A percentile compares a stretch with the other conserved stretches of the same genome.
Evolutionary conservation across 257 asterid species (phyloP).

Genomic region (Paulownia fortunei): DNA sequence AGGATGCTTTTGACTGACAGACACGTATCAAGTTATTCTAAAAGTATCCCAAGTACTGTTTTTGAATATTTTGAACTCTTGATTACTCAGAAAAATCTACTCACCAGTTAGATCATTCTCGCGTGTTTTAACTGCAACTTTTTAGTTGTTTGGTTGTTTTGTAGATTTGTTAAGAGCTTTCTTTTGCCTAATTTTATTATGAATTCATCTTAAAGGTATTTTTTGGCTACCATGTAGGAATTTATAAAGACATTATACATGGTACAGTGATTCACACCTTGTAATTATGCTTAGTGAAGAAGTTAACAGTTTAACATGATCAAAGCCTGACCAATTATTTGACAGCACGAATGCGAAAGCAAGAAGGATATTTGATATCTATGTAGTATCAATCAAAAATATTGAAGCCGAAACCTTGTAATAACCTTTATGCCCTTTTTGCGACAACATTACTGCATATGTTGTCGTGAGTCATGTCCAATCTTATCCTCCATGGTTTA

Average conservation of each 20-base stretch:
- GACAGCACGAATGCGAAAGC: neutral
- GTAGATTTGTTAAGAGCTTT: neutral
- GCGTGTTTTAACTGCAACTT: neutral
- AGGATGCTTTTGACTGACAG: neutral
- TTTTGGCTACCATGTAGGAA: neutral
- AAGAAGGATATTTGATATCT: neutral
- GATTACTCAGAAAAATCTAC: neutral
- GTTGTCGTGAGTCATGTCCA: neutral
- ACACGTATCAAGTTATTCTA: neutral
- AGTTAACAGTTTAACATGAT: constrained; percentile 5
- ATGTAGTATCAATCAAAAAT: neutral
- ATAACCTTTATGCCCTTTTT: neutral
- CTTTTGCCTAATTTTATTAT: neutral
- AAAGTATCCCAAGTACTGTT: neutral
- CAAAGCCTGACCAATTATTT: neutral
- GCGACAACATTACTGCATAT: neutral
- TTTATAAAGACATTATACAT: neutral
- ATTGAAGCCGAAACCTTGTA: neutral
- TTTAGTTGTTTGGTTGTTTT: neutral
- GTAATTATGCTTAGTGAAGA: neutral
- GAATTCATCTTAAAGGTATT: constrained; percentile 1
- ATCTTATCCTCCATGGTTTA: neutral
- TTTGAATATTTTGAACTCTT: neutral
- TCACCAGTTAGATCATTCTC: constrained; percentile 5
- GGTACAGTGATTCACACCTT: neutral